These are phyloP conservation scores for Podila minutissima DNA, from an alignment of 192 early-diverging fungal genomes.

Conservation along the genomic window DNA sequence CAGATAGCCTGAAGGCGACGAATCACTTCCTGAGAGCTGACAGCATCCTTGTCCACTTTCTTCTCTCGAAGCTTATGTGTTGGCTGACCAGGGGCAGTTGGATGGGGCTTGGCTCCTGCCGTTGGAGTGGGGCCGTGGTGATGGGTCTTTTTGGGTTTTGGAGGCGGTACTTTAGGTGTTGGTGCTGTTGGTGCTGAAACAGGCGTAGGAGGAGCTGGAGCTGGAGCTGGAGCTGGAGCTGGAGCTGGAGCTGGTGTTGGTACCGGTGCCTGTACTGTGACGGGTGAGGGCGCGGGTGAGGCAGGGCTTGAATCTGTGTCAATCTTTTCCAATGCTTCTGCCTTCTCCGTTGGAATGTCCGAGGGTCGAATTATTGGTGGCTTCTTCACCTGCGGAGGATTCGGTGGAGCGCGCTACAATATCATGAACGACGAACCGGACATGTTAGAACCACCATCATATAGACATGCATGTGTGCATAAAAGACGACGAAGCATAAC, in stretches of 20 bases:
- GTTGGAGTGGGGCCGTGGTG: slow-evolving; percentile 34
- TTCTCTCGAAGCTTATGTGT: slow-evolving; percentile 63
- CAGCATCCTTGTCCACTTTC: slow-evolving; percentile 60
- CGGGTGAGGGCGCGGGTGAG: not conserved
- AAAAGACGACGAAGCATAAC: not conserved
- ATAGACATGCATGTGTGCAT: not conserved
- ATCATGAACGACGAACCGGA: not conserved
- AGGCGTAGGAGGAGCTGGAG: slow-evolving; percentile 6
- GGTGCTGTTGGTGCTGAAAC: slow-evolving; percentile 2
- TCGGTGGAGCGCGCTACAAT: not conserved
- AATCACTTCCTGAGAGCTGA: slow-evolving; percentile 78
- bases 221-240: slow-evolving; percentile 1
- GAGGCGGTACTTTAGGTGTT: slow-evolving; percentile 30
- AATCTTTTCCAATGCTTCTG: slow-evolving; percentile 33
- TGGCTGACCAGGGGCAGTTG: slow-evolving; percentile 22
- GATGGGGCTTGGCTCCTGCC: slow-evolving; percentile 30
- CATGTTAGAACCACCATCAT: not conserved
- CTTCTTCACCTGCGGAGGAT: slow-evolving; percentile 28
- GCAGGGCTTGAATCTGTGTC: slow-evolving; percentile 25
- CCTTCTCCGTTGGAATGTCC: slow-evolving; percentile 25
- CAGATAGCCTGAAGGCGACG: slow-evolving; percentile 85
- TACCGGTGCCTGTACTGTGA: not conserved
- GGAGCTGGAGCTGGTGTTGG: not conserved
- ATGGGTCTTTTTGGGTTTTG: slow-evolving; percentile 38
- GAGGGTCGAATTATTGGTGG: slow-evolving; percentile 16